phyloP scores from a whole-genome alignment of 2,329 filamentous ascomycete species.

The Metarhizium album region DNA sequence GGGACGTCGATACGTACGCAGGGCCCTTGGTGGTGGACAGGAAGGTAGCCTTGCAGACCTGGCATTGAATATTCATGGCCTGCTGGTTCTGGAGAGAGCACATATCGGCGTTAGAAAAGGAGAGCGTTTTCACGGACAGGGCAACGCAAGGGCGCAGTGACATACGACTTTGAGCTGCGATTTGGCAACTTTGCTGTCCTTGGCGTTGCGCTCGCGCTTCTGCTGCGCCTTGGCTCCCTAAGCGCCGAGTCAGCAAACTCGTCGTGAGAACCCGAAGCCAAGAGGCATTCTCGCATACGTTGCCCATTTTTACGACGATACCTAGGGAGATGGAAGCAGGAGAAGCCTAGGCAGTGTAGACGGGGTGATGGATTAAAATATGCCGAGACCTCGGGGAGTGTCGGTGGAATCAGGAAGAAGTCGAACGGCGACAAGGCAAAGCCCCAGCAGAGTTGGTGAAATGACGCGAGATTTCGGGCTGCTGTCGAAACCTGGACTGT shows the following conservation, averaged over 20 bases:
- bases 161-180: constrained; percentile 59
- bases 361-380: too few species aligned
- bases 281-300: constrained; percentile 17
- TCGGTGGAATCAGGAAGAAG: too few species aligned
- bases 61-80: constrained; percentile 68
- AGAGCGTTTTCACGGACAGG: background rate
- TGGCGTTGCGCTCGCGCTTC: constrained; percentile 63
- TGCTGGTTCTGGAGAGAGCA: constrained; percentile 49
- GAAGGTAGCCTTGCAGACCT: constrained; percentile 67
- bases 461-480: too few species aligned
- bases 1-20: constrained; percentile 37
- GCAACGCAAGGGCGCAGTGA: constrained; percentile 12
- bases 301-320: constrained; percentile 19
- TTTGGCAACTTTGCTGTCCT: constrained; percentile 47
- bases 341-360: too few species aligned
- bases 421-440: too few species aligned
- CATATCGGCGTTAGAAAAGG: constrained; percentile 9
- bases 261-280: background rate
- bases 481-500: too few species aligned
- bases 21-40: constrained; percentile 65
- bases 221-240: constrained; percentile 57
- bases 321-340: background rate
- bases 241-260: background rate
- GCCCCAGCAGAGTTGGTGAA: too few species aligned
- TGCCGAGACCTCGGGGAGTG: too few species aligned